Evolutionary conservation across 352 stramenopile genomes (phyloP).

Genomic region (Pythium insidiosum): DNA sequence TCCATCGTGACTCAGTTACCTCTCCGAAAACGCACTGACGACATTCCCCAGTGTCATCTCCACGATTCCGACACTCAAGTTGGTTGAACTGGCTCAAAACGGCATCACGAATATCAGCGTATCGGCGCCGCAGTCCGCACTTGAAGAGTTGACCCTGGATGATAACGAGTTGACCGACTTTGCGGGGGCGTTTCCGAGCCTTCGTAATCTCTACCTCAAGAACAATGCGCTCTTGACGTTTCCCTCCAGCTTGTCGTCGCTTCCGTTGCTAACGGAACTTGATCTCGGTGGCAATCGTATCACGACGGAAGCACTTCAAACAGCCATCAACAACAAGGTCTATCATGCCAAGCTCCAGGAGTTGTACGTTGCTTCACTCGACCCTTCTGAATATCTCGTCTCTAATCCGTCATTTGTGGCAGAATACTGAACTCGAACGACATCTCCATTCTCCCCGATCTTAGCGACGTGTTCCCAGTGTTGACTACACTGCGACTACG

Average conservation of each 20-base stretch:
- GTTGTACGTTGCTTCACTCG: background rate
- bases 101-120: conserved; percentile 4
- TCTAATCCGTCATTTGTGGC: background rate
- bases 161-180: conserved; percentile 14
- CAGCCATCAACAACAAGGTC: background rate
- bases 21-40: conserved; percentile 8
- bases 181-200: conserved; percentile 8
- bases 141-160: conserved; percentile 7
- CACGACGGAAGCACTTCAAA: conserved; percentile 2
- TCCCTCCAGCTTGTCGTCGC: conserved; percentile 1
- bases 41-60: conserved; percentile 1
- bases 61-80: conserved; percentile 6
- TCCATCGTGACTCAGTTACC: too few relatives aligned
- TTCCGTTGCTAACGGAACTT: conserved; percentile 4
- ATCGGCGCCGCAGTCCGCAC: background rate
- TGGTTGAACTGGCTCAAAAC: conserved; percentile 2
- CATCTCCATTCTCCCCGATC: conserved; percentile 5
- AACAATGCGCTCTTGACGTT: conserved; percentile 10
- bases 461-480: conserved; percentile 9
- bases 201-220: conserved; percentile 4
- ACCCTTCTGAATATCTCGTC: too few relatives aligned
- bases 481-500: conserved; percentile 8
- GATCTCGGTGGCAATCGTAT: conserved; percentile 8
- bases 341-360: conserved; percentile 2
- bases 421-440: conserved; percentile 6